phyloP scores from a whole-genome alignment of 768 basidiomycete genomes.

The Gelatoporia subvermispora region DNA sequence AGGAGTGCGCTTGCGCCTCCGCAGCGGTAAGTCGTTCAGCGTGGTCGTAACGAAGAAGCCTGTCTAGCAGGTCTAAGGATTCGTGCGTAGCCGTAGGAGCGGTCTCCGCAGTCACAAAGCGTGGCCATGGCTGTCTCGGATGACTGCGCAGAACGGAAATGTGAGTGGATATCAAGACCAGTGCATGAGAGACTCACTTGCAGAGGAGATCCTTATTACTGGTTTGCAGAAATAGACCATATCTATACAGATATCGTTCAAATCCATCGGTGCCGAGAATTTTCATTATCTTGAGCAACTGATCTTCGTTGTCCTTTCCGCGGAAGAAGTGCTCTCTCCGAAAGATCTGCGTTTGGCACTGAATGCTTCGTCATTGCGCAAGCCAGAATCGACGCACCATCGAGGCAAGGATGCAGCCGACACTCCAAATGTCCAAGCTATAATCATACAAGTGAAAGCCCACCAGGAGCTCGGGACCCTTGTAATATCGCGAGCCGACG shows the following conservation, averaged over 20 bases:
- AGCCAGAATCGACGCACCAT: conserved; percentile 56
- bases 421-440: conserved; percentile 96
- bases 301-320: conserved; percentile 98
- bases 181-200: conserved; percentile 41
- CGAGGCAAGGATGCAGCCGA: conserved; percentile 98
- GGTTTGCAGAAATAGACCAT: conserved; percentile 87
- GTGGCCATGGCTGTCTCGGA: conserved; percentile 88
- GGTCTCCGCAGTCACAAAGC: conserved; percentile 91
- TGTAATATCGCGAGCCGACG: conserved; percentile 95
- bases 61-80: conserved; percentile 93
- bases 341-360: conserved; percentile 73
- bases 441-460: conserved; percentile 99
- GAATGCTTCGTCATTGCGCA: no score
- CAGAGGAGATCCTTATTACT: conserved; percentile 91
- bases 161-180: background rate
- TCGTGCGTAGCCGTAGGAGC: conserved; percentile 92
- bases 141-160: conserved; percentile 45
- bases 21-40: conserved; percentile 92
- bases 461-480: conserved; percentile 92
- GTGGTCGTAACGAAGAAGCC: conserved; percentile 92
- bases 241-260: conserved; percentile 86
- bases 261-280: conserved; percentile 94
- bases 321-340: conserved; percentile 99
- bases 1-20: conserved; percentile 86
- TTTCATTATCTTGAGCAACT: conserved; percentile 95